Evolutionary conservation across 2,329 filamentous ascomycete species (phyloP).

Genomic region (Pseudocercospora macadamiae): DNA sequence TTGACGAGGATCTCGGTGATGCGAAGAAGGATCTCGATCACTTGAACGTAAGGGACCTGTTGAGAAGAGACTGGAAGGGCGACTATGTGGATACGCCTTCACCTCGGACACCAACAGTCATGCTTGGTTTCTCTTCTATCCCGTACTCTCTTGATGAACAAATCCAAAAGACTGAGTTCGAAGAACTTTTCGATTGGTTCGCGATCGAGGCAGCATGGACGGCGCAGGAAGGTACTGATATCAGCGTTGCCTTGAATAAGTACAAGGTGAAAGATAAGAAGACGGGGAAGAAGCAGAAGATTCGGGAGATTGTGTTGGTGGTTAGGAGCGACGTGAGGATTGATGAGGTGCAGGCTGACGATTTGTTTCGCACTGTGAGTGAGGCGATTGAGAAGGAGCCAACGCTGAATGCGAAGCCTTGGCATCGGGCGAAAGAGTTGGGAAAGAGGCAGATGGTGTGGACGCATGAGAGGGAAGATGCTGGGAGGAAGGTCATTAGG

Average conservation of each 20-base stretch:
- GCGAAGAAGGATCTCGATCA: slow-evolving; percentile 50
- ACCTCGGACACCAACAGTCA: slow-evolving; percentile 50
- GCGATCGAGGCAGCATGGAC: slow-evolving; percentile 54
- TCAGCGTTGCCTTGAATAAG: slow-evolving; percentile 51
- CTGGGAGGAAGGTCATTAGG: slow-evolving; percentile 49
- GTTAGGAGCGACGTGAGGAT: slow-evolving; percentile 52
- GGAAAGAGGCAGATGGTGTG: slow-evolving; percentile 52
- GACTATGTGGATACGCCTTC: slow-evolving; percentile 53
- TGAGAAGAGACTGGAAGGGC: slow-evolving; percentile 54
- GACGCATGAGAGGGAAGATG: slow-evolving; percentile 43
- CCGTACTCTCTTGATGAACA: slow-evolving; percentile 52
- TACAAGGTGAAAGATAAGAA: slow-evolving; percentile 47
- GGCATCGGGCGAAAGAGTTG: slow-evolving; percentile 48
- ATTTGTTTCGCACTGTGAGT: slow-evolving; percentile 45
- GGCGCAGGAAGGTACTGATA: slow-evolving; percentile 49
- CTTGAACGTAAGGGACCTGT: slow-evolving; percentile 48
- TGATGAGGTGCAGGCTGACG: slow-evolving; percentile 48
- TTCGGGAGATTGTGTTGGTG: slow-evolving; percentile 51
- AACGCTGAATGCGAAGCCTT: slow-evolving; percentile 45
- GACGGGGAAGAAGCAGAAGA: slow-evolving; percentile 46
- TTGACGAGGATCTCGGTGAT: slow-evolving; percentile 44
- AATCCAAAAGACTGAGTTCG: slow-evolving; percentile 51
- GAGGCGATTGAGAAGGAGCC: slow-evolving; percentile 47
- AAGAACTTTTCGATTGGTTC: slow-evolving; percentile 54
- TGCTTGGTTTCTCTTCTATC: slow-evolving; percentile 51